Conservation (phyloP, 352 stramenopile species). For the Phytopythium cucurbitacearum region DNA sequence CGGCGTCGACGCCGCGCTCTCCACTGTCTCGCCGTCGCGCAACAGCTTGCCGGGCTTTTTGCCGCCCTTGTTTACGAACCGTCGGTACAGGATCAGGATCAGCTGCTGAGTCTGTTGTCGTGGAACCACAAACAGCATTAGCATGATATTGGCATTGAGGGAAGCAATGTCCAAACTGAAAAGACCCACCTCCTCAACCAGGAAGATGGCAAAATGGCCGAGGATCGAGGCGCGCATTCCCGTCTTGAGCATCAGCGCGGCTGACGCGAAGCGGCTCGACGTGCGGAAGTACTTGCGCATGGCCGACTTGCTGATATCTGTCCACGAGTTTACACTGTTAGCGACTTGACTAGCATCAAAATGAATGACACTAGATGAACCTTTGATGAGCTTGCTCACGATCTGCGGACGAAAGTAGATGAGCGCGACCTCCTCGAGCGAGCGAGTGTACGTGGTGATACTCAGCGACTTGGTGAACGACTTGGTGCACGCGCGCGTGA, state of each 20-base stretch:
- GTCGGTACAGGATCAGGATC: constrained; percentile 66
- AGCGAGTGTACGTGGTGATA: constrained; percentile 76
- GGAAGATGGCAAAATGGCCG: constrained; percentile 74
- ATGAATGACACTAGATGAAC: constrained; percentile 16
- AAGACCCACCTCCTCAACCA: constrained; percentile 71
- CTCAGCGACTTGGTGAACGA: constrained; percentile 76
- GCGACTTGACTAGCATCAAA: constrained; percentile 5
- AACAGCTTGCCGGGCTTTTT: constrained; percentile 35
- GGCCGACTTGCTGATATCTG: constrained; percentile 74
- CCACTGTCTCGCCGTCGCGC: constrained; percentile 29
- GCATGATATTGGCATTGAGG: too few species aligned
- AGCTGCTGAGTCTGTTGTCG: constrained; percentile 54
- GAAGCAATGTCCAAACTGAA: not conserved
- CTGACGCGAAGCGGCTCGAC: constrained; percentile 46
- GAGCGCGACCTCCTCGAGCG: constrained; percentile 66
- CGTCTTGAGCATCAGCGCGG: constrained; percentile 69
- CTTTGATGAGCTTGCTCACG: constrained; percentile 82
- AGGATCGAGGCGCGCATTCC: constrained; percentile 74
- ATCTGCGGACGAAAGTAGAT: constrained; percentile 43
- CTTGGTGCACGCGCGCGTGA: constrained; percentile 42
- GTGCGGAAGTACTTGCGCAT: constrained; percentile 72
- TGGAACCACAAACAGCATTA: not conserved
- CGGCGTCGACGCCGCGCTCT: constrained; percentile 13
- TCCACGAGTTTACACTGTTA: not conserved
- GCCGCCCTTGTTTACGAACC: constrained; percentile 34